Base-by-base conservation (phyloP, 139 green algal species). In the Coelastrella sp. region DNA sequence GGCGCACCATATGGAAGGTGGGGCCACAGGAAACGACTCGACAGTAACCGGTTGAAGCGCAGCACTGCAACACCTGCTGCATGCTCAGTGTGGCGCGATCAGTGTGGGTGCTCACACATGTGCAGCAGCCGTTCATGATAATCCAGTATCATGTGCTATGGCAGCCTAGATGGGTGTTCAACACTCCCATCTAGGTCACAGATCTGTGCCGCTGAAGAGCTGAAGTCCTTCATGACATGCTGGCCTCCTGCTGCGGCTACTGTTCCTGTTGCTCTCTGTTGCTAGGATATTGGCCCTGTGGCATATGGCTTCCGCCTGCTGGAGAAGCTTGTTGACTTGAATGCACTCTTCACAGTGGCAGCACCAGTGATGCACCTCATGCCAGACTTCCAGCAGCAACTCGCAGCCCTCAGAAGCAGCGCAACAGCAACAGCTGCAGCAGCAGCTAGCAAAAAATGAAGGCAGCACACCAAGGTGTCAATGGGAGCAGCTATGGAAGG, bases 291-390 rank as follows among this genome's bases (percentile, higher is more conserved):
- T 15, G 85, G 85, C 4, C 86, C 78, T 25, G 97, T 96, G 5
- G 96, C 97, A 7, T 60, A 99, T 56, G 86, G 83, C 25, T 99
- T 99, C 95, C 93, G 98, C 24, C 25, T 98, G 73, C 60, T 98
- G 9, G 96, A 96, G 90, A 99, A 99, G 93, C 12, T 84, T 22
- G 68, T 91, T 12, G 88, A 91, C 59, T 70, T 91, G 24, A 88
- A 88, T 35, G 88, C 25, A 0, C 59, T 88, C 22, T 91, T 91
- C 88, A 85, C 88, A 11, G 56, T 91, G 57, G 70, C 72, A 24
- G 59, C 70, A 5, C 88, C 80, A 70, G 58, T 91, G 57, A 88
- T 88, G 80, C 80, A 88, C 72, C 68, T 22, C 57, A 88, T 91
- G 81, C 88, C 87, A 91, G 87, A 91, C 78, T 91, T 91, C 87